Conservation (phyloP, 2,329 filamentous ascomycete genomes). For the Diaporthe sp. region DNA sequence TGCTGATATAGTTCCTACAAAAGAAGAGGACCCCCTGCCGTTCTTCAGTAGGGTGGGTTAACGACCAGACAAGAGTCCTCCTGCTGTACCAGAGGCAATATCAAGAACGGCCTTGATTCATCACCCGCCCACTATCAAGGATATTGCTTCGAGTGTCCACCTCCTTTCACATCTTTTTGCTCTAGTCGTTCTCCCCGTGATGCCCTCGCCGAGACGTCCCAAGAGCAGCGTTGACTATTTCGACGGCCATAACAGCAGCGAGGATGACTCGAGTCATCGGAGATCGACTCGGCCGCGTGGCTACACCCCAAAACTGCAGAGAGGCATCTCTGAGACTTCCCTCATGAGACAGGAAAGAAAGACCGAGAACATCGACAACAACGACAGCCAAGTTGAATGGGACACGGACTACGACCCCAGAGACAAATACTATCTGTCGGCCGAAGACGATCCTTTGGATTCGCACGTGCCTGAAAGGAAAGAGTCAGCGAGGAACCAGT, state of each 20-base stretch:
- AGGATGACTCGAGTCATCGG: constrained; percentile 20
- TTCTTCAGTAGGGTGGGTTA: not conserved
- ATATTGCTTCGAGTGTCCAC: not conserved
- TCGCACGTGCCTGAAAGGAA: constrained; percentile 13
- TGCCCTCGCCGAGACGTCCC: constrained; percentile 36
- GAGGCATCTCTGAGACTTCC: constrained; percentile 34
- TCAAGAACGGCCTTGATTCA: constrained; percentile 2
- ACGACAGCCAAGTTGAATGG: constrained; percentile 29
- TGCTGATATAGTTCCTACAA: constrained; percentile 30
- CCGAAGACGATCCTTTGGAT: constrained; percentile 38
- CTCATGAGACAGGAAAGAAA: constrained; percentile 33
- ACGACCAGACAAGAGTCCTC: not conserved
- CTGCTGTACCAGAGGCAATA: not conserved
- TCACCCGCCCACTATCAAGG: not conserved
- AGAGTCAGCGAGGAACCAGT: not conserved
- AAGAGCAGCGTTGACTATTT: constrained; percentile 31
- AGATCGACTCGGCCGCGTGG: constrained; percentile 33
- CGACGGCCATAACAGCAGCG: constrained; percentile 34
- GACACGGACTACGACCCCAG: constrained; percentile 44
- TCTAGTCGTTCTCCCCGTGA: not conserved
- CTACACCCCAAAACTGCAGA: constrained; percentile 26
- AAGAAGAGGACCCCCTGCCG: constrained; percentile 25
- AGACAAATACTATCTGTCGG: constrained; percentile 44
- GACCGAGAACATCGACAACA: constrained; percentile 14
- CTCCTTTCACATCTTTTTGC: not conserved